Base-by-base conservation (phyloP, 306 rosid genomes). In the Pyrus bretschneideri region DNA sequence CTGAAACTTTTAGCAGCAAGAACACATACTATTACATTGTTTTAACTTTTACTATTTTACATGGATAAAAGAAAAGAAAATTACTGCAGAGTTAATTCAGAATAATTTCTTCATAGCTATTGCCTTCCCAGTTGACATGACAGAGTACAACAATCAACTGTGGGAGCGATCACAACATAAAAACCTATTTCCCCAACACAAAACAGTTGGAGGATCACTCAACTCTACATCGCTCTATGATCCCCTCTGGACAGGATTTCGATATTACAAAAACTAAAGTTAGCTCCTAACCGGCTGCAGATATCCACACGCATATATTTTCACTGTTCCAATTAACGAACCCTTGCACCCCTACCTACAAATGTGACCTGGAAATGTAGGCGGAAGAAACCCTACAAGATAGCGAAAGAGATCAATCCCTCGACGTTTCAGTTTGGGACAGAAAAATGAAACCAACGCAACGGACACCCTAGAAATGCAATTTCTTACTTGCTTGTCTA, bases 401-500 rank as follows among this genome's bases (percentile, higher is more conserved):
- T 59, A 59, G 42, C 45, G 19, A 25, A 42, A 59, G n/a, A 61
- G 45, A 61, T 29, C 17, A 61, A 4, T 40, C 30, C 45, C 62
- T 25, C 55, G 3, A 25, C 17, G 42, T 10, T 18, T 73, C 2
- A 12, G 60, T 51, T 15, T 18, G 44, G 27, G 45, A 25, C 22
- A 29, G 66, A 51, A 77, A 30, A 62, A 52, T 38, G 21, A 60
- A 29, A 18, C 52, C 51, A 38, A 38, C 33, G 10, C 45, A 35
- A 44, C 72, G 5, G 76, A 23, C 75, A 54, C 60, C 49, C 69
- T 59, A 65, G 19, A 66, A 57, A 38, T 27, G 63, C 19, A 62
- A 62, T 31, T 8, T 64, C 22, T 64, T 64, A 12, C 15, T 64
- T 38, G 35, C 79, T 77, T 72, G 63, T 59, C 82, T 84, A 74